Evolutionary conservation across 164 flowering plant genomes (phyloP).

Genomic region (Macadamia tetraphylla): DNA sequence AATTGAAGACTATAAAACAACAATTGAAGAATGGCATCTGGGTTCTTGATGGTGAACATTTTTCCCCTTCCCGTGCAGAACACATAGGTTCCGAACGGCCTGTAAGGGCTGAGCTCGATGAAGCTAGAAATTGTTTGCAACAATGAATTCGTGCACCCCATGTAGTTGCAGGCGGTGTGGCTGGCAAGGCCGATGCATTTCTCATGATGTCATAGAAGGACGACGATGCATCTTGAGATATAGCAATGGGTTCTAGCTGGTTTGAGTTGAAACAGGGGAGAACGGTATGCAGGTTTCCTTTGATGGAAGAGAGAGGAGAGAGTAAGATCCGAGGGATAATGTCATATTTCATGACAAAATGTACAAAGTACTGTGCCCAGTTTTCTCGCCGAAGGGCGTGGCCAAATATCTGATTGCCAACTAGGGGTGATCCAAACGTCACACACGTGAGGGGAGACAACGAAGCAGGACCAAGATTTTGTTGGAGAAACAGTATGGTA

Average conservation of each 20-base stretch:
- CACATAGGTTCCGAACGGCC: conserved; percentile 66
- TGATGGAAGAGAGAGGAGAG: conserved; percentile 42
- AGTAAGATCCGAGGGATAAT: conserved; percentile 63
- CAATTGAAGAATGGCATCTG: conserved; percentile 70
- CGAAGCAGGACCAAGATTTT: conserved; percentile 12
- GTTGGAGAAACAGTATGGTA: conserved; percentile 63
- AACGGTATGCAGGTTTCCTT: conserved; percentile 22
- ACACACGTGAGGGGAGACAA: conserved; percentile 34
- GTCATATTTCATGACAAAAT: conserved; percentile 55
- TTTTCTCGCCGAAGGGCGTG: conserved; percentile 67
- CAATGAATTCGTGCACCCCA: conserved; percentile 50
- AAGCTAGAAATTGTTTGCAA: conserved; percentile 45
- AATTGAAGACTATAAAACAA: conserved; percentile 53
- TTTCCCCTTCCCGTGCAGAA: conserved; percentile 52
- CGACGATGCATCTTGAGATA: conserved; percentile 13
- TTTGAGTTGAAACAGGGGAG: conserved; percentile 37
- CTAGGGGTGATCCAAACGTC: conserved; percentile 80
- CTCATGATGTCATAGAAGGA: conserved; percentile 41
- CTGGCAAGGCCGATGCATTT: conserved; percentile 45
- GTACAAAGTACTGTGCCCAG: conserved; percentile 54
- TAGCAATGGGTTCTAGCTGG: conserved; percentile 11
- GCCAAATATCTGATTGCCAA: conserved; percentile 44
- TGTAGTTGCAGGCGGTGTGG: conserved; percentile 52
- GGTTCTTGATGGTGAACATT: conserved; percentile 38
- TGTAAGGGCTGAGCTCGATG: conserved; percentile 61